Evolutionary conservation across 768 basidiomycete species (phyloP), one percentile per base, ranked within the genome.

Genomic region (Pleurotus pulmonarius): DNA sequence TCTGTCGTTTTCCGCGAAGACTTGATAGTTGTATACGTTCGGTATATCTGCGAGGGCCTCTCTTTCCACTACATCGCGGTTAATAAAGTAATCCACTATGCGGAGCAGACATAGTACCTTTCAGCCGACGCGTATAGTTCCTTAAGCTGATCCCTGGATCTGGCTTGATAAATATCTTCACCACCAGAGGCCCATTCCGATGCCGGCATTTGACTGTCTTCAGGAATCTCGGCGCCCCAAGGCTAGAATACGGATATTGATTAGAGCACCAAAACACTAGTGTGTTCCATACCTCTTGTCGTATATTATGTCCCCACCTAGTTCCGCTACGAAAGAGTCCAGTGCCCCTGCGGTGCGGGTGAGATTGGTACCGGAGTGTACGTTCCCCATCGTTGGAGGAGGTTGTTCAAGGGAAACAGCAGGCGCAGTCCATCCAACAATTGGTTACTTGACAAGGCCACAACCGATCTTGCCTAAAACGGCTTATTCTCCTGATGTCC

Each of bases 111-210:
- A 49, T 56, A n/a, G n/a, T n/a, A 89, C 96, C 73, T 73, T 95
- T 97, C 61, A 98, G 73, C 59, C 88, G 76, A 55, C 86, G 75
- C 53, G 88, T 83, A 63, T 95, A 88, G 46, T 79, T 83, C 57
- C 86, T 72, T 64, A 98, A 73, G 11, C 87, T 88, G 56, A 95
- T 66, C 3, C 87, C 83, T 22, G 93, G 91, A 71, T 98, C 94
- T 0, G 94, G 88, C 69, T 99, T 98, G 66, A 95, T 85, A 74
- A 95, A 97, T 57, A 98, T 87, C 80, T 98, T 98, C 65, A 96
- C 83, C 51, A 97, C 86, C 34, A 98, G 74, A 40, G 83, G 86
- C 0, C 94, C 92, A 64, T 90, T 87, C 46, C 81, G 75, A 73
- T 97, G 92, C 40, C 88, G 80, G 66, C 89, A 95, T 65, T 90